phyloP scores from a whole-genome alignment of 441 rosid species.

The Eruca vesicaria region DNA sequence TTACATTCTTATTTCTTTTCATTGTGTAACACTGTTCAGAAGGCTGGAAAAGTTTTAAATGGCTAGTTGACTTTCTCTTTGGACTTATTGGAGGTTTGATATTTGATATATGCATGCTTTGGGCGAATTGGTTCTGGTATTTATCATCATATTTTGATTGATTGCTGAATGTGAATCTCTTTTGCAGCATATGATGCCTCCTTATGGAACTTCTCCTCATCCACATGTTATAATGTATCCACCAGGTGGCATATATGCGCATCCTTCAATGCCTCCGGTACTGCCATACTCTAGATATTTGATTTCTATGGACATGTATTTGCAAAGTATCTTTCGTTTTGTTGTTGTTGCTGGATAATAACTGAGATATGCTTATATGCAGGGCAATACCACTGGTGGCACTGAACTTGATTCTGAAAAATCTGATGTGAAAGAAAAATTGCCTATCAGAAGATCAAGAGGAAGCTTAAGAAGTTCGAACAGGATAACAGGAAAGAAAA shows the following conservation, averaged over 20 bases:
- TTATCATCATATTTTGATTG: background rate
- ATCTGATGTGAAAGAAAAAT: constrained; percentile 80
- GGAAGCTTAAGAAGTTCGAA: constrained; percentile 93
- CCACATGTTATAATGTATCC: constrained; percentile 90
- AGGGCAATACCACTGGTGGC: constrained; percentile 77
- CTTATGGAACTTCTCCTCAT: background rate
- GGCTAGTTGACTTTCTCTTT: background rate
- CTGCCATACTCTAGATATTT: constrained; percentile 23
- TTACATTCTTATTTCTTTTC: background rate
- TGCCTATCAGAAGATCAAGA: constrained; percentile 93
- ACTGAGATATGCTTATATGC: constrained; percentile 19
- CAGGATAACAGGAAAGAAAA: constrained; percentile 78
- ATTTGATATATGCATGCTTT: background rate
- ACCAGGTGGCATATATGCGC: constrained; percentile 88
- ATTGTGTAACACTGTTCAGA: background rate
- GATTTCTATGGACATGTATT: background rate
- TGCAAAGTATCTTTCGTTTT: constrained; percentile 14
- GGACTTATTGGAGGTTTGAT: background rate
- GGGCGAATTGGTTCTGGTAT: background rate
- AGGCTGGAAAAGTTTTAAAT: background rate
- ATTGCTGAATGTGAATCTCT: background rate
- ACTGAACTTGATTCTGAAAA: constrained; percentile 69
- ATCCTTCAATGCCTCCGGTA: constrained; percentile 94
- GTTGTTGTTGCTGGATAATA: constrained; percentile 8
- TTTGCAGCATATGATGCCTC: background rate